These are phyloP conservation scores for Setaria italica DNA, from an alignment of 202 grass and related monocot species.

Conservation along the genomic window DNA sequence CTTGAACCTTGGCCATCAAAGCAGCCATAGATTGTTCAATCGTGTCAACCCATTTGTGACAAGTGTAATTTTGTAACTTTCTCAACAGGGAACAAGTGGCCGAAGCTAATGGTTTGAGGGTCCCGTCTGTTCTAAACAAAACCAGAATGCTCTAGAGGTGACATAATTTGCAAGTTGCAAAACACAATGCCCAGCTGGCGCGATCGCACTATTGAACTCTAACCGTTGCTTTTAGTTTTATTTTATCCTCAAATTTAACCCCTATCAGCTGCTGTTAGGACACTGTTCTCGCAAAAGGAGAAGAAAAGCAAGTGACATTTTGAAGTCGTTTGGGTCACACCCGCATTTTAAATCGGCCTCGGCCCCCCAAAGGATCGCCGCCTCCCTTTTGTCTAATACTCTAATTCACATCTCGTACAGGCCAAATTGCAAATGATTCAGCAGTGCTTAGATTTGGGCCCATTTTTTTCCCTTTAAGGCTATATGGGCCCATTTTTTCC, in stretches of 20 bases:
- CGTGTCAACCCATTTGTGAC: neutral
- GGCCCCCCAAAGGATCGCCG: neutral
- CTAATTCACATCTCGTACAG: neutral
- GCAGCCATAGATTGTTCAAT: neutral
- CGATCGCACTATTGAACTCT: neutral
- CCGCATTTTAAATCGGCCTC: neutral
- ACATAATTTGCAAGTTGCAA: constrained; percentile 22
- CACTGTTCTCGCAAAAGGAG: neutral
- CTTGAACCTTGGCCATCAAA: neutral
- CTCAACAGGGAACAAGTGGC: neutral
- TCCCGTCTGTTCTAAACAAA: neutral
- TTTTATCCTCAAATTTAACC: neutral
- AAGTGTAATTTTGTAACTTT: neutral
- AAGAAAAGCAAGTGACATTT: neutral
- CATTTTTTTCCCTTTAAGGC: no score
- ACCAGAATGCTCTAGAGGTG: constrained; percentile 8
- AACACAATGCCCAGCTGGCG: neutral
- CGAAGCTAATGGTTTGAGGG: neutral
- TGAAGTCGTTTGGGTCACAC: neutral
- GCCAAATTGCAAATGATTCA: neutral
- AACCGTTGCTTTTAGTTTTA: neutral
- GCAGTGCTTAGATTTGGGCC: neutral
- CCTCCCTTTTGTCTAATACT: neutral
- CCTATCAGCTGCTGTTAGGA: neutral
- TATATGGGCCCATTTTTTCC: neutral